phyloP scores from a whole-genome alignment of 345 rosid genomes.

The Gossypioides kirkii region DNA sequence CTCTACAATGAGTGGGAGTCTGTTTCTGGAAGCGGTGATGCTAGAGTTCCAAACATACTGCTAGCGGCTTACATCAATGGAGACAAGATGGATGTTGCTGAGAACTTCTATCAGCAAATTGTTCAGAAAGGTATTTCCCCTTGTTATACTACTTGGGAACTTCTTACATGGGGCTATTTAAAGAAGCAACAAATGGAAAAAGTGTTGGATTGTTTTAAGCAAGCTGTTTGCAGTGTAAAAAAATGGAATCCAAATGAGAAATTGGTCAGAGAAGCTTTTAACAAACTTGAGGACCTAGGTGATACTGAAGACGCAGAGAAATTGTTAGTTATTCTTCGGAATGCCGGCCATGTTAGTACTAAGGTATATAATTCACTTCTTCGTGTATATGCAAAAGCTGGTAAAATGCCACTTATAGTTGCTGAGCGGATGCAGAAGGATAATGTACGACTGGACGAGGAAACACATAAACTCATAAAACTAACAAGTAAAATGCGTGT shows the following conservation, averaged over 20 bases:
- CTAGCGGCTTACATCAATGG: slow-evolving; percentile 65
- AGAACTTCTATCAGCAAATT: slow-evolving; percentile 43
- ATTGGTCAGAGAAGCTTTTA: slow-evolving; percentile 40
- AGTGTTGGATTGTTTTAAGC: slow-evolving; percentile 56
- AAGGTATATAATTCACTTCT: slow-evolving; percentile 63
- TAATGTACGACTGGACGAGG: slow-evolving; percentile 49
- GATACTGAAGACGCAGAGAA: slow-evolving; percentile 63
- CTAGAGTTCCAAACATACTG: slow-evolving; percentile 63
- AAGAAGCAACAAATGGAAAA: slow-evolving; percentile 43
- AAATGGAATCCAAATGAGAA: slow-evolving; percentile 59
- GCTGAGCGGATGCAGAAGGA: slow-evolving; percentile 75
- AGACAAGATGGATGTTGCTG: slow-evolving; percentile 50
- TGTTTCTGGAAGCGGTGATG: slow-evolving; percentile 53
- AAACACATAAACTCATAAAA: slow-evolving; percentile 54
- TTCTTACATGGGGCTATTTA: slow-evolving; percentile 67
- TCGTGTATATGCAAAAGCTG: slow-evolving; percentile 68
- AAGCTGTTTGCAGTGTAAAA: slow-evolving; percentile 60
- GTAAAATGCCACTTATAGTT: slow-evolving; percentile 69
- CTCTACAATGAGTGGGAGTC: slow-evolving; percentile 79
- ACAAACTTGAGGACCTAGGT: slow-evolving; percentile 53
- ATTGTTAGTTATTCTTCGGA: slow-evolving; percentile 49
- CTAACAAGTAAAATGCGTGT: slow-evolving; percentile 60
- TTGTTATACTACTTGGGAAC: slow-evolving; percentile 83
- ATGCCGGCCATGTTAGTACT: slow-evolving; percentile 60
- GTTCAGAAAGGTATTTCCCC: slow-evolving; percentile 52